Evolutionary conservation across 306 rosid genomes (phyloP).

Genomic region (Morella rubra): DNA sequence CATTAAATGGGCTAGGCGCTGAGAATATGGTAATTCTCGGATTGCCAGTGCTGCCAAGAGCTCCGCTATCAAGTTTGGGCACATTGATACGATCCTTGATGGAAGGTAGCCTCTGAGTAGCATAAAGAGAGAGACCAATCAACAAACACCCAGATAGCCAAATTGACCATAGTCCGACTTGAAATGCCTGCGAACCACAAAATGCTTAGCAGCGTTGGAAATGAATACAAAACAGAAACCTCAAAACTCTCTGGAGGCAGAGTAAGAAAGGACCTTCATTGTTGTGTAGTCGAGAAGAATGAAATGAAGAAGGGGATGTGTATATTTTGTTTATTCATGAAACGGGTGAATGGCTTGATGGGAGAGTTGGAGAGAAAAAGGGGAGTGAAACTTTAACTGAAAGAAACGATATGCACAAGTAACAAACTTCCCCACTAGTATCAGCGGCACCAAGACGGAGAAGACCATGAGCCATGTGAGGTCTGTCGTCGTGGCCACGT

Average conservation of each 20-base stretch:
- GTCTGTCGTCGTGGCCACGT: conserved; percentile 47
- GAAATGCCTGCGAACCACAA: conserved; percentile 43
- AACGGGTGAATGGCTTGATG: conserved; percentile 24
- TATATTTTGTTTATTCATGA: conserved; percentile 17
- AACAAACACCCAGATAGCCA: conserved; percentile 78
- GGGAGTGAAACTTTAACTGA: conserved; percentile 61
- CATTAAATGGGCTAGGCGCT: conserved; percentile 69
- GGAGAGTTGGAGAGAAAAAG: neutral
- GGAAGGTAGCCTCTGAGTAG: conserved; percentile 62
- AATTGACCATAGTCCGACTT: conserved; percentile 59
- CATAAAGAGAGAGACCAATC: conserved; percentile 65
- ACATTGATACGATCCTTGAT: conserved; percentile 36
- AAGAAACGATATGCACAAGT: conserved; percentile 46
- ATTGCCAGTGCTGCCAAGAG: conserved; percentile 20
- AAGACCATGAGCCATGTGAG: conserved; percentile 60
- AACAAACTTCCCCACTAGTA: conserved; percentile 46
- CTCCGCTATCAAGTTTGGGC: conserved; percentile 21
- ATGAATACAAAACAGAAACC: neutral
- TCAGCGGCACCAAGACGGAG: conserved; percentile 30
- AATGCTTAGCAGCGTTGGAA: conserved; percentile 18
- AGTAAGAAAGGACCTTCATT: conserved; percentile 60
- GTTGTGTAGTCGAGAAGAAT: conserved; percentile 32
- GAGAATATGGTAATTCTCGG: conserved; percentile 66
- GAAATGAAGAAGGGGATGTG: neutral
- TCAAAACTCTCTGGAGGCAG: conserved; percentile 3